Conservation (phyloP, 768 basidiomycete genomes). For the Auriscalpium vulgare region DNA sequence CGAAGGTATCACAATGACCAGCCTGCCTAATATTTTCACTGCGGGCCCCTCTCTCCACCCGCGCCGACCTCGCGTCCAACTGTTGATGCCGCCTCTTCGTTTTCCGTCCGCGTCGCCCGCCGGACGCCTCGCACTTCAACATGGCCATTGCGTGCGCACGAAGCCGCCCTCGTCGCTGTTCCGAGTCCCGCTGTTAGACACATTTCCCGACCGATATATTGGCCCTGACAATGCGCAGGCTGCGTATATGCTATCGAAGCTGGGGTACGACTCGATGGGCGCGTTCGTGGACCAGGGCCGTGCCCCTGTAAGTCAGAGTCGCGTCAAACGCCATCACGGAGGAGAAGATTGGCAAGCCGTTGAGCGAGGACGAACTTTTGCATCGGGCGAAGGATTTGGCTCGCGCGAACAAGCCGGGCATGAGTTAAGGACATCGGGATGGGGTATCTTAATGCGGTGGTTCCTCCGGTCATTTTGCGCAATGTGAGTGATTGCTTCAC, state of each 20-base stretch:
- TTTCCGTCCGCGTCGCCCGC: constrained; percentile 10
- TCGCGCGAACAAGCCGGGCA: constrained; percentile 70
- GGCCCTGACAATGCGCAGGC: constrained; percentile 85
- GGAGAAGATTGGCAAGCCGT: constrained; percentile 56
- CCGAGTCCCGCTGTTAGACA: constrained; percentile 84
- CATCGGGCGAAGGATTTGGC: constrained; percentile 69
- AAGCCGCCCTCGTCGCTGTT: constrained; percentile 56
- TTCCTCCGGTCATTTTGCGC: constrained; percentile 91
- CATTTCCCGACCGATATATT: constrained; percentile 85
- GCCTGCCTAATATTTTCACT: not conserved
- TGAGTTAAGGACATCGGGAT: constrained; percentile 97
- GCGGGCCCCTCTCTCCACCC: constrained; percentile 1
- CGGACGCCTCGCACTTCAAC: constrained; percentile 16
- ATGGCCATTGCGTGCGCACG: constrained; percentile 20
- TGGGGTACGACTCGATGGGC: constrained; percentile 87
- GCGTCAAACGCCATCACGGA: constrained; percentile 52
- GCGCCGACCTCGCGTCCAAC: not conserved
- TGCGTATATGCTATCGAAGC: constrained; percentile 66
- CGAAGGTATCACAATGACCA: not conserved
- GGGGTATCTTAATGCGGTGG: constrained; percentile 94
- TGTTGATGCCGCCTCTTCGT: constrained; percentile 11
- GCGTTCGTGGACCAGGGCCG: constrained; percentile 76
- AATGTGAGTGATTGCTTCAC: constrained; percentile 46
- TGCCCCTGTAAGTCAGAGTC: constrained; percentile 77
- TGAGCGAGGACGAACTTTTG: constrained; percentile 83